Evolutionary conservation across 2,329 filamentous ascomycete species (phyloP), one percentile per base, ranked within the genome.

Genomic region (Sarocladium strictum): DNA sequence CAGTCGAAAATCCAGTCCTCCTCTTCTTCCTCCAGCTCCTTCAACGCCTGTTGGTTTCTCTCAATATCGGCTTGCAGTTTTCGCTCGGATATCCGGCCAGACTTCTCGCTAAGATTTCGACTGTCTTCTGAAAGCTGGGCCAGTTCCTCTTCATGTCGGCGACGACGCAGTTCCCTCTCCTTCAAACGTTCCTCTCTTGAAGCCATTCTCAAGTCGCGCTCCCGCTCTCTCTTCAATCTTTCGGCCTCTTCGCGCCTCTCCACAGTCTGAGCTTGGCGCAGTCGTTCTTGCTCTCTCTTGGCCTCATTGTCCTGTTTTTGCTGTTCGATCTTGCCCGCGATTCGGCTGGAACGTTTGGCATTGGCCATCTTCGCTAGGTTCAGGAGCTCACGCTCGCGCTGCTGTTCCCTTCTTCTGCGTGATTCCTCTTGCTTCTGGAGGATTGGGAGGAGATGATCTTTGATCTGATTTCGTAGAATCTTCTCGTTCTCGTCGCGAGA

Each of bases 1-100:
- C 94, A 99, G 67, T 99, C 94, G 62, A 99, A 99, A 37, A 90
- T 81, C 94, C 94, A 97, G 53, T 91, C 84, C 12, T 90, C 89
- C 49, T 94, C 89, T 60, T 95, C 89, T 17, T 72, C 68, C 17
- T 79, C 81, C 23, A 96, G 78, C 54, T 87, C 82, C 61, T 87
- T 80, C 11, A 96, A 75, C 32, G 89, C 89, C 67, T 85, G 85
- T 67, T 87, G 86, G 59, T 85, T 89, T 68, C 81, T 87, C 63
- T 91, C 88, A 63, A 95, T 89, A 67, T 94, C 88, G 3, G 84
- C 84, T 64, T 90, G 86, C n/a, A 92, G 80, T 54, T 88, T 85
- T 53, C 91, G 84, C 62, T 91, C 88, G 2, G 91, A 96, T 23
- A 88, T 71, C 52, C 90, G 83, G 12, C 76, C 78, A 49, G 79